These are phyloP conservation scores for Dictyostelium firmibasis DNA, from an alignment of 78 protist species.

Conservation along the genomic window DNA sequence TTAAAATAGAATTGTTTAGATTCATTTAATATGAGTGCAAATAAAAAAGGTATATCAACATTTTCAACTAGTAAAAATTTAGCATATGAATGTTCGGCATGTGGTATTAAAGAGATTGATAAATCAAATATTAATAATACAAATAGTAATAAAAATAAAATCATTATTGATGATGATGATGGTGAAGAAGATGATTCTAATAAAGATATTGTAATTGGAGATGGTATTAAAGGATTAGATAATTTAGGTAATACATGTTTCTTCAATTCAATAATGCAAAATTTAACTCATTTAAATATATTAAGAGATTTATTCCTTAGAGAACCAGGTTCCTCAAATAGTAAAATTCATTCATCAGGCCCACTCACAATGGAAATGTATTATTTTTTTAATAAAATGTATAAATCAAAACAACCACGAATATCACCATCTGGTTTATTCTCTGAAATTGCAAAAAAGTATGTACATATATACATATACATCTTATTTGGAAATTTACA, in stretches of 20 bases:
- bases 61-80: neutral
- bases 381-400: conserved; percentile 47
- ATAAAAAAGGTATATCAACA: neutral
- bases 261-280: conserved; percentile 76
- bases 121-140: neutral
- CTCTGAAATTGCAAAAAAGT: conserved; percentile 63
- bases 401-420: neutral
- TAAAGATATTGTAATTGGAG: neutral
- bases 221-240: conserved; percentile 63
- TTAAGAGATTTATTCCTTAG: conserved; percentile 42
- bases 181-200: neutral
- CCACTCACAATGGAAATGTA: conserved; percentile 58
- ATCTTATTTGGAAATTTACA: no score
- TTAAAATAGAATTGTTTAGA: neutral
- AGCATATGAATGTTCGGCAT: neutral
- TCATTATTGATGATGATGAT: neutral
- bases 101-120: neutral
- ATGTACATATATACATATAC: neutral
- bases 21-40: neutral
- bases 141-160: neutral
- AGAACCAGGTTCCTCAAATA: neutral
- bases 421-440: conserved; percentile 61
- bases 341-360: neutral
- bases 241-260: conserved; percentile 80
- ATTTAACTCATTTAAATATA: conserved; percentile 52